Evolutionary conservation across 352 stramenopile species (phyloP).

Genomic region (Pythium scleroteichum): DNA sequence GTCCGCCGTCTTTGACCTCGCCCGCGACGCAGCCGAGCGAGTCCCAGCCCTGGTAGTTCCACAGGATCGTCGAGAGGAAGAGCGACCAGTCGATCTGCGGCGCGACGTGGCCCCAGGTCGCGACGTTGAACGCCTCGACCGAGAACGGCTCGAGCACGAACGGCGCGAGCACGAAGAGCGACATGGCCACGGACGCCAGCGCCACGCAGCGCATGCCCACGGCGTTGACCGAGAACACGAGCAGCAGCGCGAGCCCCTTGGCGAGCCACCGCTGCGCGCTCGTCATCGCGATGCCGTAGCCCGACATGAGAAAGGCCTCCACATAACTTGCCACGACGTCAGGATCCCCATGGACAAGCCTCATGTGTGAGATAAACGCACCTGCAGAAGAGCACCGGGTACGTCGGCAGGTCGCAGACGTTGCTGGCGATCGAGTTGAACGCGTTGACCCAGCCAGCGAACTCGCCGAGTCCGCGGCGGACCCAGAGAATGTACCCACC

Average conservation of each 20-base stretch:
- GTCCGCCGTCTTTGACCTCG: constrained; percentile 79
- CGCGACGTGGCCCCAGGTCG: constrained; percentile 68
- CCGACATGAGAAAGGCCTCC: constrained; percentile 70
- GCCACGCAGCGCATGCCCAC: constrained; percentile 80
- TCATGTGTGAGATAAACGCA: too few relatives aligned
- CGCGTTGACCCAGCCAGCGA: constrained; percentile 81
- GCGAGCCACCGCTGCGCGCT: constrained; percentile 64
- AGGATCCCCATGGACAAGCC: too few relatives aligned
- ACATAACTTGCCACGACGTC: constrained; percentile 56
- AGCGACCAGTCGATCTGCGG: constrained; percentile 79
- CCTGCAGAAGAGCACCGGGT: constrained; percentile 82
- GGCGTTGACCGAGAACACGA: constrained; percentile 72
- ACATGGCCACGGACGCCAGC: constrained; percentile 77
- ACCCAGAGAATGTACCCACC: constrained; percentile 87
- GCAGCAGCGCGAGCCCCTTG: constrained; percentile 64
- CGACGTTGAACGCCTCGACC: constrained; percentile 70
- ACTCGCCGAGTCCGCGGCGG: constrained; percentile 74
- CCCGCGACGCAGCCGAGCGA: constrained; percentile 83
- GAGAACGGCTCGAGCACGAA: constrained; percentile 79
- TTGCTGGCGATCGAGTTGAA: constrained; percentile 88
- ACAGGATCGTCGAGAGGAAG: constrained; percentile 86
- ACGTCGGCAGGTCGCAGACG: constrained; percentile 81
- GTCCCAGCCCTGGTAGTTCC: constrained; percentile 90
- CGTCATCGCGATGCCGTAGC: constrained; percentile 54
- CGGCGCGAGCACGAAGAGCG: constrained; percentile 76